Evolutionary conservation across 768 basidiomycete species (phyloP).

Genomic region (Panellus pusillus): DNA sequence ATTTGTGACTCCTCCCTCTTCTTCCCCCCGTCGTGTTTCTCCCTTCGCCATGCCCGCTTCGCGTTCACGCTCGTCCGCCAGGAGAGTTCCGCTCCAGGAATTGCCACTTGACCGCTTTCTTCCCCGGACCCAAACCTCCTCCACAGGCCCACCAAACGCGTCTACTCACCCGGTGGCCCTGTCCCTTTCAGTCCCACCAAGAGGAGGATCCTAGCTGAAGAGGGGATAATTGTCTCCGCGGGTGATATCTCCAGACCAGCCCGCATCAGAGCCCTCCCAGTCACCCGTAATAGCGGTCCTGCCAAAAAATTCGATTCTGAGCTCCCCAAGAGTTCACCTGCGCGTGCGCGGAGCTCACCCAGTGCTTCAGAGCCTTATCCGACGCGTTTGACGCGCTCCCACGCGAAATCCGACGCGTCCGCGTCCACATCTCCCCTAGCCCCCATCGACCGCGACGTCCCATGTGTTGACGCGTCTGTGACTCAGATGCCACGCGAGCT

Average conservation of each 20-base stretch:
- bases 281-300: slow-evolving; percentile 38
- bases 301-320: slow-evolving; percentile 57
- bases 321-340: slow-evolving; percentile 33
- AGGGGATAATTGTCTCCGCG: slow-evolving; percentile 44
- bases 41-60: slow-evolving; percentile 14
- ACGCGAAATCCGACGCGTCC: slow-evolving; percentile 10
- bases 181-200: slow-evolving; percentile 62
- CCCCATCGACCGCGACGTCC: slow-evolving; percentile 15
- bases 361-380: slow-evolving; percentile 3
- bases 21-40: background rate
- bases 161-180: slow-evolving; percentile 55
- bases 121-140: slow-evolving; percentile 32
- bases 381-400: slow-evolving; percentile 23
- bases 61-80: slow-evolving; percentile 9
- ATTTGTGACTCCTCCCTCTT: background rate
- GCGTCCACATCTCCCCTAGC: background rate
- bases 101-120: slow-evolving; percentile 60
- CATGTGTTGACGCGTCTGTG: slow-evolving; percentile 18
- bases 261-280: slow-evolving; percentile 46
- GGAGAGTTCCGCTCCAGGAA: slow-evolving; percentile 54
- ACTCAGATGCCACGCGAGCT: slow-evolving; percentile 37
- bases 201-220: slow-evolving; percentile 61
- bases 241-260: slow-evolving; percentile 39
- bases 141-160: slow-evolving; percentile 52
- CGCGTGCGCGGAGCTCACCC: too few species aligned